Evolutionary conservation across 2,329 filamentous ascomycete species (phyloP).

Genomic region (Chaetoscypha palmicola): DNA sequence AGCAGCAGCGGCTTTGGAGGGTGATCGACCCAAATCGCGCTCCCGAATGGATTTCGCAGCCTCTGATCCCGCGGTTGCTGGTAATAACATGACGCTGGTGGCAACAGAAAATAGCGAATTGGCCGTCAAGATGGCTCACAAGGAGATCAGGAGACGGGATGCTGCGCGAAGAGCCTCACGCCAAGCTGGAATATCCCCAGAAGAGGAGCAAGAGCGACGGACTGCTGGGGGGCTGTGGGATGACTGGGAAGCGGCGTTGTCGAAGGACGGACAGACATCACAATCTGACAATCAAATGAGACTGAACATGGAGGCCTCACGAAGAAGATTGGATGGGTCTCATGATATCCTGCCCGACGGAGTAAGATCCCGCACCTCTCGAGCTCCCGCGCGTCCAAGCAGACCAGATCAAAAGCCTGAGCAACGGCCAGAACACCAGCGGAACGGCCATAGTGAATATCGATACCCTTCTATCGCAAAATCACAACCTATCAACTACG

Average conservation of each 20-base stretch:
- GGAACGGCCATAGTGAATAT: constrained; percentile 34
- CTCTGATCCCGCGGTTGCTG: constrained; percentile 54
- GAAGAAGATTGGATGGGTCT: constrained; percentile 33
- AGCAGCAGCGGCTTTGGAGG: constrained; percentile 3
- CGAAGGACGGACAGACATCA: constrained; percentile 30
- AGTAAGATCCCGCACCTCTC: constrained; percentile 25
- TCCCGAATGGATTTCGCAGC: constrained; percentile 33
- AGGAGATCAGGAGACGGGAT: constrained; percentile 63
- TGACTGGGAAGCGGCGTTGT: constrained; percentile 41
- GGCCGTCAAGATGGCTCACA: constrained; percentile 68
- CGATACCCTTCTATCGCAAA: constrained; percentile 51
- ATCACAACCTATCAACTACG: constrained; percentile 42
- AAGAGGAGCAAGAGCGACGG: constrained; percentile 50
- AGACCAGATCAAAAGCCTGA: constrained; percentile 14
- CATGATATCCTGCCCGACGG: constrained; percentile 22
- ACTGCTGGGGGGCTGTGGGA: constrained; percentile 47
- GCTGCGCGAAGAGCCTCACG: constrained; percentile 50
- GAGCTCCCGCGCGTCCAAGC: constrained; percentile 19
- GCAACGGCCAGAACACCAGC: constrained; percentile 13
- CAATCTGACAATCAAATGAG: constrained; percentile 39
- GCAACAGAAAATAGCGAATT: constrained; percentile 66
- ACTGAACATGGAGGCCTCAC: constrained; percentile 44
- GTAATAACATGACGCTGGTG: constrained; percentile 55
- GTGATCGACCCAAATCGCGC: constrained; percentile 9
- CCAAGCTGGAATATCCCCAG: constrained; percentile 49